Conservation (phyloP, 169 alveolate genomes). For the Hammondia hammondi region DNA sequence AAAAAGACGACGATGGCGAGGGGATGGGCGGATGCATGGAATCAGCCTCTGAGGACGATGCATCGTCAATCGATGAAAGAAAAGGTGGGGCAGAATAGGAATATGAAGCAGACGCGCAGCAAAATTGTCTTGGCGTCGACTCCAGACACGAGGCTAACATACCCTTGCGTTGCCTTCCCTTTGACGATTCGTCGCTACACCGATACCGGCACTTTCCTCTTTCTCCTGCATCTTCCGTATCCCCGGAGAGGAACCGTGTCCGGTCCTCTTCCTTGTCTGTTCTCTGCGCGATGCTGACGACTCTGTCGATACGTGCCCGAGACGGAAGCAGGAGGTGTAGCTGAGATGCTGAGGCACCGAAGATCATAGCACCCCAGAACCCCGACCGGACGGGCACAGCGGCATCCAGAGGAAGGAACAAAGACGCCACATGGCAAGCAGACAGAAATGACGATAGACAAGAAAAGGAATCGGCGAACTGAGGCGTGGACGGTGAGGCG, state of each 20-base stretch:
- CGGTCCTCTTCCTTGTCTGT: not conserved
- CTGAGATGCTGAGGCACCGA: not conserved
- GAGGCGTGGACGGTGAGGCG: slow-evolving; percentile 3
- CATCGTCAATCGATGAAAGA: not conserved
- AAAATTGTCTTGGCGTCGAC: too few species aligned
- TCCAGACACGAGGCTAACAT: too few species aligned
- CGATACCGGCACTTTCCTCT: too few species aligned
- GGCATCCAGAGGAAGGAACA: not conserved
- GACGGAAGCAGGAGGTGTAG: not conserved
- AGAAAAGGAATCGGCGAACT: not conserved
- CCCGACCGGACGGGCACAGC: not conserved
- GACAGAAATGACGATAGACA: not conserved
- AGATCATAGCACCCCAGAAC: not conserved
- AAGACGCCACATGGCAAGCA: not conserved
- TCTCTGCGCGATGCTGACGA: not conserved
- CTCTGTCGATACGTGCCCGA: not conserved
- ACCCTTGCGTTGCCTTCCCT: too few species aligned
- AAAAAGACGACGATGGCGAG: not conserved
- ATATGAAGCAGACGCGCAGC: not conserved
- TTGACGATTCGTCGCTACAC: too few species aligned
- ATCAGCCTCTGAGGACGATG: not conserved
- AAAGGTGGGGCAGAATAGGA: not conserved
- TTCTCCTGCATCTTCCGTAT: too few species aligned
- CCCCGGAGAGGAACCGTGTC: too few species aligned
- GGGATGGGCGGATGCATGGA: not conserved